Evolutionary conservation across 1,284 basidiomycete species (phyloP), one percentile per base, ranked within the genome.

Genomic region (Pseudomicrostroma phylloplanum): DNA sequence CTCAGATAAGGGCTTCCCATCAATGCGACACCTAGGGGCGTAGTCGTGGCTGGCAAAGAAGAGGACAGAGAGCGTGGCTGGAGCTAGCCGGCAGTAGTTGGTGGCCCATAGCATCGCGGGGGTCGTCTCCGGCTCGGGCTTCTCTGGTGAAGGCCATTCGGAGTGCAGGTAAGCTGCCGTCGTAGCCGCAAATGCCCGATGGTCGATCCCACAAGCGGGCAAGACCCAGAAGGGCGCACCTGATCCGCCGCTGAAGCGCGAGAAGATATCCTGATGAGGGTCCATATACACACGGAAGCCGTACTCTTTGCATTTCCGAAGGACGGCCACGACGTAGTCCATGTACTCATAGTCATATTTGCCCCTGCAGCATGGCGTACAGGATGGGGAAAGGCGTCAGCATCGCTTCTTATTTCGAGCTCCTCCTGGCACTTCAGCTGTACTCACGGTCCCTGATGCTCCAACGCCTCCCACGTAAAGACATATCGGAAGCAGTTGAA

Each of bases 211-310:
- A 76, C 91, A 96, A 0, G 93, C 93, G 42, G 86, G 84, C 6
- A 97, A 83, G 0, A 92, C 93, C 94, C 94, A 98, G 73, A 88
- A 89, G 0, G 94, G 94, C 0, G 94, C 94, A 12, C 94, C 94
- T 0, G 91, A 96, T 7, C 94, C 94, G 23, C 94, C 93, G 6
- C 90, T 90, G 82, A 93, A 96, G 46, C 94, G 89, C 1, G 93
- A 96, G 91, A 94, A 97, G 42, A 87, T 85, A 77, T 98, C 94
- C 81, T 97, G 94, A 81, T 98, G 94, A 6, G 94, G 93, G 78
- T 97, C 92, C 84, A 98, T 88, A 80, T 87, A 96, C 6, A 97
- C 81, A 68, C 86, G 86, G 81, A 98, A 97, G n/a, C 94, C 94
- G 75, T 90, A 90, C 62, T 91, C 87, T 77, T 93, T 93, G 82